phyloP scores from a whole-genome alignment of 768 basidiomycete genomes.

The Lactarius pseudohatsudake region DNA sequence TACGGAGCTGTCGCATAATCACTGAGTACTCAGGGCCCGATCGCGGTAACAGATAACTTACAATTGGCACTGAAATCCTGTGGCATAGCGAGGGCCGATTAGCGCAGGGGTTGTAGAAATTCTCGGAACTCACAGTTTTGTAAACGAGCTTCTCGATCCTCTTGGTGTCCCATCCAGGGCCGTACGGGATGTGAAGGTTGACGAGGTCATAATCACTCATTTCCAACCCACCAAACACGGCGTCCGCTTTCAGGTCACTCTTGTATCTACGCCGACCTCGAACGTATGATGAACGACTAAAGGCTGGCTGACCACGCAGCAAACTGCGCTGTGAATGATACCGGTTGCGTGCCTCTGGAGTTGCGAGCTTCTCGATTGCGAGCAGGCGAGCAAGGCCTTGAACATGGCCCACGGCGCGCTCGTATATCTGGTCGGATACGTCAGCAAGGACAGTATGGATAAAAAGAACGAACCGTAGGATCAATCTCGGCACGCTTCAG shows the following conservation, averaged over 20 bases:
- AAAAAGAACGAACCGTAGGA: slow-evolving; percentile 47
- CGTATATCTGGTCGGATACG: slow-evolving; percentile 47
- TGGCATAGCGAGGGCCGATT: not conserved
- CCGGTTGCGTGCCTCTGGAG: slow-evolving; percentile 43
- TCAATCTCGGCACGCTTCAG: slow-evolving; percentile 53
- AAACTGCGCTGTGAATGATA: slow-evolving; percentile 49
- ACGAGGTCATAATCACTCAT: slow-evolving; percentile 59
- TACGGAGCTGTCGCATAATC: slow-evolving; percentile 46
- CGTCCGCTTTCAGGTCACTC: slow-evolving; percentile 54
- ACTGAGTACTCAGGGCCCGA: not conserved
- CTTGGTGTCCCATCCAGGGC: slow-evolving; percentile 56
- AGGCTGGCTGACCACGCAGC: slow-evolving; percentile 50
- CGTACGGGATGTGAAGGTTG: slow-evolving; percentile 59
- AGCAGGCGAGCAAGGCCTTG: slow-evolving; percentile 62
- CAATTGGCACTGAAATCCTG: slow-evolving; percentile 53
- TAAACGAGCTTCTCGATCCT: slow-evolving; percentile 58
- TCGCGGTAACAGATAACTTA: slow-evolving; percentile 40
- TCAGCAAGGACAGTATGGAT: not conserved
- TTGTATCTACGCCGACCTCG: slow-evolving; percentile 42
- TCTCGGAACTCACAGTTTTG: slow-evolving; percentile 45
- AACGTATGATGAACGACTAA: not conserved
- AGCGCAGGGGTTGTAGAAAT: slow-evolving; percentile 16
- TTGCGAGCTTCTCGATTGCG: slow-evolving; percentile 56
- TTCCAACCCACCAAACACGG: slow-evolving; percentile 45
- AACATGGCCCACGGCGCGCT: slow-evolving; percentile 55